Conservation (phyloP, 2,329 filamentous ascomycete species). For the Neonectria punicea region DNA sequence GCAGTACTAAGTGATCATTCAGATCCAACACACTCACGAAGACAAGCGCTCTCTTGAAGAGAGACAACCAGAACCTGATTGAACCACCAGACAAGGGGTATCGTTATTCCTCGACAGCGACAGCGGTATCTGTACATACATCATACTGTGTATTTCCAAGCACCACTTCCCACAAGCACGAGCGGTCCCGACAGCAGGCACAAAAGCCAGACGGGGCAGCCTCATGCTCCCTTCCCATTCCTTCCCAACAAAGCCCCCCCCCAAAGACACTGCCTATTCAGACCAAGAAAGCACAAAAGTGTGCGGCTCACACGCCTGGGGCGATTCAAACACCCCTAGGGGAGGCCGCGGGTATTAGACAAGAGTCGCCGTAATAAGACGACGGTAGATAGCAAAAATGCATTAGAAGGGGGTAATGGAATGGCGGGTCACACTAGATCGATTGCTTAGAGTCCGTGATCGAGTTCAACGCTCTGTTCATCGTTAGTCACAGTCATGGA, state of each 20-base stretch:
- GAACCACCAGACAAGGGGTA: slow-evolving; percentile 26
- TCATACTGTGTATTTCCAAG: slow-evolving; percentile 21
- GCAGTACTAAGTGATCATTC: background rate
- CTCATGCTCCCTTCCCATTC: background rate
- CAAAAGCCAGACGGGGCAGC: background rate
- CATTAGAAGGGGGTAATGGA: slow-evolving; percentile 22
- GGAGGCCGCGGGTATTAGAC: slow-evolving; percentile 43
- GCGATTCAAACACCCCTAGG: slow-evolving; percentile 8
- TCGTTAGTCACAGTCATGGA: slow-evolving; percentile 16
- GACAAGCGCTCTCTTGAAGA: background rate
- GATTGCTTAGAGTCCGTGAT: slow-evolving; percentile 40
- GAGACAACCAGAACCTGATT: background rate
- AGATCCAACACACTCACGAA: background rate
- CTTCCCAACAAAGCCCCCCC: background rate
- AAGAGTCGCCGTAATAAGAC: slow-evolving; percentile 35
- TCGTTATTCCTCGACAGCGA: slow-evolving; percentile 32
- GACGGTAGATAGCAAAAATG: slow-evolving; percentile 27
- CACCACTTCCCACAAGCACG: slow-evolving; percentile 1
- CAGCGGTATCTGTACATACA: slow-evolving; percentile 31
- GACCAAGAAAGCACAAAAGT: slow-evolving; percentile 20
- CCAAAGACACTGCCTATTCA: slow-evolving; percentile 18
- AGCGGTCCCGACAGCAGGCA: background rate
- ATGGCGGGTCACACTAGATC: slow-evolving; percentile 10
- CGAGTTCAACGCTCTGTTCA: slow-evolving; percentile 39
- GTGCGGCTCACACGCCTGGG: slow-evolving; percentile 15